Base-by-base conservation (phyloP, 2,329 filamentous ascomycete species). In the Microcyclospora pomicola region DNA sequence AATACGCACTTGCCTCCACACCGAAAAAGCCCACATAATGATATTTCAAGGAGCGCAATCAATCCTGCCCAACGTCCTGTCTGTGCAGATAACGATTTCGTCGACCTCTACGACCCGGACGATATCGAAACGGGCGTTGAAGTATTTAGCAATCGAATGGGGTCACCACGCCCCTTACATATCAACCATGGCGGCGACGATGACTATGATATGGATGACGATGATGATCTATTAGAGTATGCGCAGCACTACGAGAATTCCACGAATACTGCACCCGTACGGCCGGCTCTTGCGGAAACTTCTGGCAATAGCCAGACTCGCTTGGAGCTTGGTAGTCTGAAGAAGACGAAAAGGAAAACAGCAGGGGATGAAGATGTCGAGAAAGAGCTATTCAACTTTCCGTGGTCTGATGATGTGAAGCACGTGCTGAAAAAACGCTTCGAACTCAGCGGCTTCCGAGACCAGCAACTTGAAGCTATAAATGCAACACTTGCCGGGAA, bases 391-490 rank as follows among this genome's bases (percentile, higher is more conserved):
- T 54, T 56, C 42, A 38, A 39, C 6, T 70, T 79, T 51, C 68
- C 77, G 4, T 98, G 92, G 91, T 95, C 87, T 12, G 68, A 73
- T 32, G 87, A 96, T 50, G 82, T 98, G 15, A 80, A 79, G 47
- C 71, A 67, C 38, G 82, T 77, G n/a, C 64, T 98, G 46, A 84
- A 81, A 52, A 78, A 88, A 49, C 72, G 77, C 2, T 98, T 98
- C 54, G 74, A 80, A 45, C 78, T 98, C 58, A 75, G 74, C 38
- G 84, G 84, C 0, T 98, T 98, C 54, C 77, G 92, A 24, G 76
- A 80, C 38, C 91, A 95, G 54, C 91, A 98, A 55, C 69, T 96
- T 2, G 84, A 96, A 59, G 87, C 91, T 11, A 95, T 98, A 59
- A 96, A 98, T 59, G 81, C 87, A 1, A 96, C 91, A 0, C 66